Conservation (phyloP, 1,284 basidiomycete species). For the Apiotrichum domesticum region DNA sequence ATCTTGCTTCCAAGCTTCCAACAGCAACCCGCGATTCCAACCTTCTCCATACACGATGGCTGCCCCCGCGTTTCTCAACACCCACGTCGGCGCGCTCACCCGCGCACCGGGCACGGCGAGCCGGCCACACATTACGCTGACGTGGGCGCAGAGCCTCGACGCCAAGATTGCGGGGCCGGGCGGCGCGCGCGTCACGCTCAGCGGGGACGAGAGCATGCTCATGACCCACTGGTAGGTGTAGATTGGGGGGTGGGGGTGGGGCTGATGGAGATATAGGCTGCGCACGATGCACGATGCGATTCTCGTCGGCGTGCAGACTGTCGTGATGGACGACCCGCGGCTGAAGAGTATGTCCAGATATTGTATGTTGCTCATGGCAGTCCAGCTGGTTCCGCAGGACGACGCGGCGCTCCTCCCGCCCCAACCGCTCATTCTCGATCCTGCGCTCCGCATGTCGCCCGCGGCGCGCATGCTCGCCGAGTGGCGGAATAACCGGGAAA, state of each 20-base stretch:
- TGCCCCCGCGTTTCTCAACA: slow-evolving; percentile 4
- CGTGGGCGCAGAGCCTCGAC: slow-evolving; percentile 93
- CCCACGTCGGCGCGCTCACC: slow-evolving; percentile 6
- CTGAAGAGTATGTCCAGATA: slow-evolving; percentile 64
- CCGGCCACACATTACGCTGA: slow-evolving; percentile 60
- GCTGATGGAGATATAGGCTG: slow-evolving; percentile 55
- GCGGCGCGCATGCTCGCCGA: slow-evolving; percentile 63
- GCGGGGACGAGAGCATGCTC: slow-evolving; percentile 77
- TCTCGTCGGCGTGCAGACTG: slow-evolving; percentile 82
- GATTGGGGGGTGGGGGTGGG: neutral
- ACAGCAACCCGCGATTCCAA: too few species aligned
- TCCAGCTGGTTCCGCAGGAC: slow-evolving; percentile 30
- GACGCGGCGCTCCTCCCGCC: slow-evolving; percentile 50
- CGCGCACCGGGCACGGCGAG: slow-evolving; percentile 2
- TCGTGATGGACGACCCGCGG: slow-evolving; percentile 86
- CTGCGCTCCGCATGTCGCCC: slow-evolving; percentile 60
- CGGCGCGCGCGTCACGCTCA: slow-evolving; percentile 72
- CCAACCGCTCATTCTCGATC: slow-evolving; percentile 78
- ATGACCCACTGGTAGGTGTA: slow-evolving; percentile 82
- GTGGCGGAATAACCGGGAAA: slow-evolving; percentile 8
- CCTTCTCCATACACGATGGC: too few species aligned
- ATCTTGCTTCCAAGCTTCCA: too few species aligned
- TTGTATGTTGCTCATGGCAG: slow-evolving; percentile 11
- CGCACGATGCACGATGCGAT: slow-evolving; percentile 87
- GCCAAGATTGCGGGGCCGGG: slow-evolving; percentile 77